Evolutionary conservation across 169 alveolate genomes (phyloP), one percentile per base, ranked within the genome.

Genomic region (Plasmodium gonderi): DNA sequence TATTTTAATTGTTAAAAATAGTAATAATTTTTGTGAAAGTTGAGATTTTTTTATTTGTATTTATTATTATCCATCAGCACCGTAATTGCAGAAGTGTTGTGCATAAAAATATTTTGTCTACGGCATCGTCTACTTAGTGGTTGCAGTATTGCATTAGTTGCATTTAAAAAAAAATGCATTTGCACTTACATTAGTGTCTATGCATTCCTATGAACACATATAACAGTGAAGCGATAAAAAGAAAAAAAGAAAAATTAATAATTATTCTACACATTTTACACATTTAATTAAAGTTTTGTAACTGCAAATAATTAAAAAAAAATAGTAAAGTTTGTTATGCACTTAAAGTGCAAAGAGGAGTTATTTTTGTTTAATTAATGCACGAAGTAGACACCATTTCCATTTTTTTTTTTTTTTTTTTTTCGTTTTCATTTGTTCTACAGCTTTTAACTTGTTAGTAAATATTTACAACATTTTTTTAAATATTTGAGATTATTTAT

Each of bases 51-150:
- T 78, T 49, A n/a, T 49, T 49, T 5, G 26, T 31, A 38, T 60
- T 38, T 60, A 12, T 14, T 7, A 80, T n/a, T n/a, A n/a, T n/a
- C n/a, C n/a, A n/a, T n/a, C 36, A 80, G 91, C 91, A 80, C 91
- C 91, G 31, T 80, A 60, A 4, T 80, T 80, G 91, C 91, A 80
- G 91, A 33, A 60, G 31, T 17, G 77, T 1, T 36, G 40, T 49
- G 26, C 3, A 78, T 49, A 26, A 38, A 23, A 78, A 31, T 78
- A 44, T 76, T 9, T 64, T 78, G 33, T 78, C 64, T 29, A 17
- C 9, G 51, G 33, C 67, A 74, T 74, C 60, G 49, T 5, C 67
- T 74, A 31, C 26, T 38, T 74, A 74, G 26, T 74, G 49, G 67
- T 40, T 74, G 67, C 60, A 74, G 26, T 29, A 74, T 40, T 74